phyloP scores from a whole-genome alignment of 140 eudicot species.

The Senecio squalidus region DNA sequence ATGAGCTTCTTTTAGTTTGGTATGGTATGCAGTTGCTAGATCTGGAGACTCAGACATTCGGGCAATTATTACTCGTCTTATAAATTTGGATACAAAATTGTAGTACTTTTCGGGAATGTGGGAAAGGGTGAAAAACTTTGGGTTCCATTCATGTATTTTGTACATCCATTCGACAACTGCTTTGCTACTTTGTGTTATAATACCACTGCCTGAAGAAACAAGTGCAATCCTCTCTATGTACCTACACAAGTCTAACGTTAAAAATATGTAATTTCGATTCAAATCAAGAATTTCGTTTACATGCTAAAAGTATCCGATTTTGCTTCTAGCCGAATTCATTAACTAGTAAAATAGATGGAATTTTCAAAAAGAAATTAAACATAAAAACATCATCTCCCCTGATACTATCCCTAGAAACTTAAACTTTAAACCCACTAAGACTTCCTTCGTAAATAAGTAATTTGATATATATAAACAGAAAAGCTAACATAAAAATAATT shows the following conservation, averaged over 20 bases:
- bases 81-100: conserved; percentile 50
- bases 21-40: conserved; percentile 75
- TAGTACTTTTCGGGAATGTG: conserved; percentile 73
- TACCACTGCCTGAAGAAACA: conserved; percentile 62
- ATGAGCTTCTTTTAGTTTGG: conserved; percentile 64
- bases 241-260: conserved; percentile 28
- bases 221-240: conserved; percentile 81
- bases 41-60: conserved; percentile 91
- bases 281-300: neutral
- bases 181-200: conserved; percentile 45
- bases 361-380: neutral
- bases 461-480: too few species aligned
- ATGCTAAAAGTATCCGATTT: neutral
- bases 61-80: conserved; percentile 72
- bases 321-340: neutral
- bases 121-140: conserved; percentile 74
- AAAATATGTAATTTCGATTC: neutral
- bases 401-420: too few species aligned
- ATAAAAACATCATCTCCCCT: neutral
- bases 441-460: too few species aligned
- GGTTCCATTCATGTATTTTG: conserved; percentile 84
- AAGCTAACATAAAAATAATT: neutral
- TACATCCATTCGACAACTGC: conserved; percentile 69
- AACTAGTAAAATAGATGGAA: neutral
- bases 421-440: too few species aligned